Evolutionary conservation across 108 stramenopile species (phyloP), one percentile per base, ranked within the genome.

Genomic region (Conticribra weissflogii): DNA sequence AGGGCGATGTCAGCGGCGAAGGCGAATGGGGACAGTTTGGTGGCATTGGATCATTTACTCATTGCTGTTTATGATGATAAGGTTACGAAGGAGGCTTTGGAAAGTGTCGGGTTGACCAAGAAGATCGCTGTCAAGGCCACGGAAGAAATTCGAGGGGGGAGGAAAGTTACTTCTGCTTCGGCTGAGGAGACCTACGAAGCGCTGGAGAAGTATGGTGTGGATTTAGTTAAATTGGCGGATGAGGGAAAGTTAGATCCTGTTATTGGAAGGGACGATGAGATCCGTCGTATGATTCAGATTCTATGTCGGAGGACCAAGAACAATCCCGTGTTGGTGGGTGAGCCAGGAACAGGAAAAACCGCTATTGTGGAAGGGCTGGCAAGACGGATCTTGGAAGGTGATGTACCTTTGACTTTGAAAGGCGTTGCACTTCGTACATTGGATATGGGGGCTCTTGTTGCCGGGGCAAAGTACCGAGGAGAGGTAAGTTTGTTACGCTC

Each of bases 391-490:
- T 65, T 98, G 22, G 77, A 90, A 28, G 97, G 97, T 0, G 97
- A 98, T 63, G 97, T 98, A 14, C 98, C 98, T 3, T 94, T 97
- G 66, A 87, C 91, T 0, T 71, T 98, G 23, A 95, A 95, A 72
- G 91, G 88, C 31, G 82, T 90, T 9, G 73, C 72, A 29, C 75
- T 99, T 25, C 84, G 95, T 25, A 91, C 96, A 7, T 69, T 98
- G 28, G 97, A 99, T 59, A 96, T 99, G 95, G 98, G 96, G 41
- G 94, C 96, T 12, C 71, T 99, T 1, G 88, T 99, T 2, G 98
- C 98, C 0, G 98, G 98, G 5, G 97, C 97, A 51, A 98, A 98
- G 63, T 98, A 97, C 72, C 84, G 97, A 36, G 98, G 98, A 53
- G 98, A 99, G n/a, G n/a, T n/a, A n/a, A n/a, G n/a, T n/a, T n/a